Evolutionary conservation across 2,329 filamentous ascomycete genomes (phyloP).

Genomic region (Elsinoe batatas): DNA sequence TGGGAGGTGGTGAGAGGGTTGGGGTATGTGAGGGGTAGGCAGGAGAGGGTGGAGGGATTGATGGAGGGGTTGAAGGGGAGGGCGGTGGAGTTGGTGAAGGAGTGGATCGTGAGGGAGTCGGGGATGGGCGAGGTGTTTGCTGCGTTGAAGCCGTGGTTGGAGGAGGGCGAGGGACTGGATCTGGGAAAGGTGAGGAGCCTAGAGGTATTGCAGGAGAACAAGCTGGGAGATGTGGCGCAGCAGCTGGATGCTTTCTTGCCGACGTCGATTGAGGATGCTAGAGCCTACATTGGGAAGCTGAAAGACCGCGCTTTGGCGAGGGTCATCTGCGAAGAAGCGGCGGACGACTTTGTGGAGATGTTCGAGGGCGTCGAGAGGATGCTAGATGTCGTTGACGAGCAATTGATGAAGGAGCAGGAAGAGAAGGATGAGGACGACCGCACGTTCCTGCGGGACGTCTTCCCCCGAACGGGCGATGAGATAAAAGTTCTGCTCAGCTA

Average conservation of each 20-base stretch:
- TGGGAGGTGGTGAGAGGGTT: conserved; percentile 47
- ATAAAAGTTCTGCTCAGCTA: conserved; percentile 54
- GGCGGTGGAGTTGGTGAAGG: conserved; percentile 48
- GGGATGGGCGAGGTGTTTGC: conserved; percentile 57
- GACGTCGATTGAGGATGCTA: conserved; percentile 84
- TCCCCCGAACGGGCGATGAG: conserved; percentile 55
- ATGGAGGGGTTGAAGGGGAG: conserved; percentile 31
- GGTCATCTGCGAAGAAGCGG: conserved; percentile 70
- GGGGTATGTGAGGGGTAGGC: conserved; percentile 52
- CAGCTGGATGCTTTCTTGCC: conserved; percentile 83
- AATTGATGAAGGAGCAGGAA: conserved; percentile 28
- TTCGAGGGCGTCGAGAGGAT: conserved; percentile 63
- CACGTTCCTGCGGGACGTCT: conserved; percentile 43
- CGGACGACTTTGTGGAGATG: conserved; percentile 71
- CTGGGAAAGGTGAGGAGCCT: conserved; percentile 47
- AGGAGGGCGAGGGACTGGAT: conserved; percentile 32
- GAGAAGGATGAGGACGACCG: conserved; percentile 29
- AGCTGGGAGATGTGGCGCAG: conserved; percentile 60
- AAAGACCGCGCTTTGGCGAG: conserved; percentile 63
- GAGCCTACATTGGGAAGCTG: conserved; percentile 66
- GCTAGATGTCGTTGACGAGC: conserved; percentile 50
- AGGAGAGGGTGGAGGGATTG: conserved; percentile 24
- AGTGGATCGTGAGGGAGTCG: conserved; percentile 64
- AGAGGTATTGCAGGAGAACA: conserved; percentile 48
- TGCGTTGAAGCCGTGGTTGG: conserved; percentile 40